These are phyloP conservation scores for Salmacisia buchloeana DNA, from an alignment of 1,284 basidiomycete genomes.

Conservation along the genomic window DNA sequence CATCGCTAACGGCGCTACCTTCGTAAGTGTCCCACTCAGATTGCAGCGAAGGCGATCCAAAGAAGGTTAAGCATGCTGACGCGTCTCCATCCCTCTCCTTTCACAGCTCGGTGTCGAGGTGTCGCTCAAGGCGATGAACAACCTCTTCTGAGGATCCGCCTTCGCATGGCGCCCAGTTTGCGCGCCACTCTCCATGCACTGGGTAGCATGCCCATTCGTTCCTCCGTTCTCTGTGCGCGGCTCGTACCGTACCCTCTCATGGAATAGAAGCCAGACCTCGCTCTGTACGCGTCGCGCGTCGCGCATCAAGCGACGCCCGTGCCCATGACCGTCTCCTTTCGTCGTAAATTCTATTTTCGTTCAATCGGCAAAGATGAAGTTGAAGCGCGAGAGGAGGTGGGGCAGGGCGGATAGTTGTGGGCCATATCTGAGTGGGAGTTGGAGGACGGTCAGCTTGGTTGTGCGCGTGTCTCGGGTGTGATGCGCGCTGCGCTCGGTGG, in stretches of 20 bases:
- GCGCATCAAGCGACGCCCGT: too few relatives aligned
- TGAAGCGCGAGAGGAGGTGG: constrained; percentile 78
- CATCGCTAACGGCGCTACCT: constrained; percentile 92
- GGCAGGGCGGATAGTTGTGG: constrained; percentile 91
- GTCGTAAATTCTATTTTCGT: too few relatives aligned
- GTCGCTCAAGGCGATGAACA: constrained; percentile 67
- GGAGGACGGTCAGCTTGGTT: neutral
- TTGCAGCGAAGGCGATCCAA: too few relatives aligned
- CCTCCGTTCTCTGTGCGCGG: too few relatives aligned
- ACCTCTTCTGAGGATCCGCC: constrained; percentile 55
- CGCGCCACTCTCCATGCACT: too few relatives aligned
- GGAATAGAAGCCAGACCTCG: too few relatives aligned
- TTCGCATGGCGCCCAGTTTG: too few relatives aligned
- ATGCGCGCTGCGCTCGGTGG: neutral
- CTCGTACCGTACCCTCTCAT: too few relatives aligned
- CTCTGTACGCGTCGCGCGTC: too few relatives aligned
- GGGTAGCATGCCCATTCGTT: too few relatives aligned
- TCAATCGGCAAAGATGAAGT: constrained; percentile 49
- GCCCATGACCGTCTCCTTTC: too few relatives aligned
- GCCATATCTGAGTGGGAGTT: constrained; percentile 62
- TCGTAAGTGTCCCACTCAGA: constrained; percentile 68
- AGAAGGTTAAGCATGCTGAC: constrained; percentile 1
- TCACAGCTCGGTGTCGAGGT: constrained; percentile 75
- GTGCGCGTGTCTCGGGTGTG: neutral
- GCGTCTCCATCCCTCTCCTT: constrained; percentile 8